Percentiles rank a stretch among this genome's conserved stretches.
Evolutionary conservation across 1,139 yeast genomes (phyloP).

Genomic region (Hemisphaericaspora lyxosophila): DNA sequence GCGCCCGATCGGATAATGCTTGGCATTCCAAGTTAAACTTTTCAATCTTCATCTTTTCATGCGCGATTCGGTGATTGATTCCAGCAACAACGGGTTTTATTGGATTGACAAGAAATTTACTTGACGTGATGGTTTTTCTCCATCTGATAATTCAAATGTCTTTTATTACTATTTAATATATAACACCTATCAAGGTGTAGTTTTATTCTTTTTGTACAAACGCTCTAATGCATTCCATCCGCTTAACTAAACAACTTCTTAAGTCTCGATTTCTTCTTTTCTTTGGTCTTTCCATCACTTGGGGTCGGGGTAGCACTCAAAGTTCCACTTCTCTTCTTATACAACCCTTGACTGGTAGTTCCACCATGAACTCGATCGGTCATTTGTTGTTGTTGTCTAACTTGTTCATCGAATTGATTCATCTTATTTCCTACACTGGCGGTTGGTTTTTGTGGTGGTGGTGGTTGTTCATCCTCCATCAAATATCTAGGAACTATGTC

Average conservation of each 20-base stretch:
- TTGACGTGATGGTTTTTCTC: too few relatives aligned
- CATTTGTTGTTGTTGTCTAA: conserved; percentile 10
- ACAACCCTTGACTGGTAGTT: background rate
- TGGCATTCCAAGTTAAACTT: too few relatives aligned
- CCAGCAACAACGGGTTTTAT: too few relatives aligned
- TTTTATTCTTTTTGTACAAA: too few relatives aligned
- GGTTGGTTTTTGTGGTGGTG: conserved; percentile 7
- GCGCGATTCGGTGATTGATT: too few relatives aligned
- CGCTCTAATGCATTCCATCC: too few relatives aligned
- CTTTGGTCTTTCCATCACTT: conserved; percentile 21
- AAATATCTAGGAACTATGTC: conserved; percentile 40
- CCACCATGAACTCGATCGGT: background rate
- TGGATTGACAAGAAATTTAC: too few relatives aligned
- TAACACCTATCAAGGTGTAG: too few relatives aligned
- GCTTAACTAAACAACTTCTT: conserved; percentile 40
- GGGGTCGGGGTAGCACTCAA: conserved; percentile 7
- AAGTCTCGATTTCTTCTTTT: conserved; percentile 37
- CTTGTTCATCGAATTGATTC: conserved; percentile 7
- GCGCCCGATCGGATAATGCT: too few relatives aligned
- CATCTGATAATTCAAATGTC: too few relatives aligned
- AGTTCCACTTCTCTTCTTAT: background rate
- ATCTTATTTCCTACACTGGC: conserved; percentile 6
- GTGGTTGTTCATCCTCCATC: conserved; percentile 26
- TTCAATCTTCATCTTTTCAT: too few relatives aligned
- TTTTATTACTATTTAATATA: too few relatives aligned